Percentiles rank a stretch among this genome's conserved stretches.
These are phyloP conservation scores for Penicillium concentricum DNA, from an alignment of 2,329 filamentous ascomycete genomes.

Conservation along the genomic window DNA sequence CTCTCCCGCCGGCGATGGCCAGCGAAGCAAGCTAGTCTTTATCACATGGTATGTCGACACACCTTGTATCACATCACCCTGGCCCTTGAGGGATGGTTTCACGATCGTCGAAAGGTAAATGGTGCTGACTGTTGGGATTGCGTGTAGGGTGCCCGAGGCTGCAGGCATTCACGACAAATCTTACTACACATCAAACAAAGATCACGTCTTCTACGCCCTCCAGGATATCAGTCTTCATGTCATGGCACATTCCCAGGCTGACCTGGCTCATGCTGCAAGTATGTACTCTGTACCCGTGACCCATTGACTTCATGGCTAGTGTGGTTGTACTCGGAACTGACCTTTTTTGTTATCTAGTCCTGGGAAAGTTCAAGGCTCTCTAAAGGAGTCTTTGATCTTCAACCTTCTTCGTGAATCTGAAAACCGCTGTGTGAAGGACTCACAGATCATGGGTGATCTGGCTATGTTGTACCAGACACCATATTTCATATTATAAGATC, in stretches of 20 bases:
- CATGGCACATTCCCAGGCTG: slow-evolving; percentile 15
- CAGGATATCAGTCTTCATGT: slow-evolving; percentile 22
- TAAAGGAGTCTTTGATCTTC: not conserved
- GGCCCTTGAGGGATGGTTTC: not conserved
- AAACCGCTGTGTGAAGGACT: not conserved
- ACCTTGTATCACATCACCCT: not conserved
- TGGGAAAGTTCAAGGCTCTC: slow-evolving; percentile 20
- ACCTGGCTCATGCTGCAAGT: slow-evolving; percentile 17
- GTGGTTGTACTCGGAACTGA: not conserved
- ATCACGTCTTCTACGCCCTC: slow-evolving; percentile 17
- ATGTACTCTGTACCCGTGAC: slow-evolving; percentile 2
- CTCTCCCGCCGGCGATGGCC: slow-evolving; percentile 13
- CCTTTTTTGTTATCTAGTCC: slow-evolving; percentile 1
- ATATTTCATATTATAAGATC: not conserved
- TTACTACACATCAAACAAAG: slow-evolving; percentile 21
- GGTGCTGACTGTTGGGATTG: slow-evolving; percentile 2
- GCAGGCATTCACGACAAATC: slow-evolving; percentile 17
- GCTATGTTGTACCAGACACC: not conserved
- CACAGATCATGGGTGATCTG: not conserved
- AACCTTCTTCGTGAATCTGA: not conserved
- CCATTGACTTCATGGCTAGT: not conserved
- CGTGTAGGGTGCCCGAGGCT: slow-evolving; percentile 16
- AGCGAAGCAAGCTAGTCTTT: slow-evolving; percentile 19
- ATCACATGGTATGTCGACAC: slow-evolving; percentile 19
- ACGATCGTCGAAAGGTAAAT: not conserved